Evolutionary conservation across 2,329 filamentous ascomycete genomes (phyloP), one percentile per base, ranked within the genome.

Genomic region (Onygena corvina): DNA sequence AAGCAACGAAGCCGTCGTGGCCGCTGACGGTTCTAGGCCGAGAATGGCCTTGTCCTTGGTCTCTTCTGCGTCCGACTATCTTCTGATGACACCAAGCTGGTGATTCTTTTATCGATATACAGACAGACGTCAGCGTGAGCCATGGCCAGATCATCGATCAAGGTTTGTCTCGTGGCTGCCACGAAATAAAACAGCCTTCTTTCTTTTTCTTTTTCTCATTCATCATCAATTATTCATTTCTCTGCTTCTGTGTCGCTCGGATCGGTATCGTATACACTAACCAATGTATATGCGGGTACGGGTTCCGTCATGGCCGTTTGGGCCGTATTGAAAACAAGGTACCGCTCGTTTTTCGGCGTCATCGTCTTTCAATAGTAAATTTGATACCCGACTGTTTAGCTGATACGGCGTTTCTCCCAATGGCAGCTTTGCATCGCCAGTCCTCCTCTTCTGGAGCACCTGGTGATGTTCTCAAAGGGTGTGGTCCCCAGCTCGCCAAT

Each of bases 381-480:
- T 40, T 40, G 35, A 45, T 45, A 45, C 40, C 40, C 16, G 23
- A 45, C 40, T 31, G 40, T 45, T 45, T 45, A 45, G 40, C 40
- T 16, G 20, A 45, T 45, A 45, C 40, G n/a, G 25, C 25, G 27
- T 20, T 31, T 7, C 16, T 31, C 21, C 38, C 38, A 44, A 44
- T 36, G 14, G 34, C 34, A 36, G 34, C 14, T 40, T 40, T 40
- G 8, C 18, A 20, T 21, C n/a, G n/a, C n/a, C n/a, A n/a, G 30
- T 31, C 25, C 23, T 29, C 18, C 18, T 14, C 16, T 9, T 29
- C 40, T 45, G 18, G 23, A 20, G 40, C 40, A 45, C 18, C 40
- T 45, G 25, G 40, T 45, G 35, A 40, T 40, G 35, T 23, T 16
- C 18, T 21, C 18, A 9, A 11, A 25, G 18, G 18, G 18, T 40